Conservation (phyloP, 1,284 basidiomycete genomes). For the Malassezia psittaci region DNA sequence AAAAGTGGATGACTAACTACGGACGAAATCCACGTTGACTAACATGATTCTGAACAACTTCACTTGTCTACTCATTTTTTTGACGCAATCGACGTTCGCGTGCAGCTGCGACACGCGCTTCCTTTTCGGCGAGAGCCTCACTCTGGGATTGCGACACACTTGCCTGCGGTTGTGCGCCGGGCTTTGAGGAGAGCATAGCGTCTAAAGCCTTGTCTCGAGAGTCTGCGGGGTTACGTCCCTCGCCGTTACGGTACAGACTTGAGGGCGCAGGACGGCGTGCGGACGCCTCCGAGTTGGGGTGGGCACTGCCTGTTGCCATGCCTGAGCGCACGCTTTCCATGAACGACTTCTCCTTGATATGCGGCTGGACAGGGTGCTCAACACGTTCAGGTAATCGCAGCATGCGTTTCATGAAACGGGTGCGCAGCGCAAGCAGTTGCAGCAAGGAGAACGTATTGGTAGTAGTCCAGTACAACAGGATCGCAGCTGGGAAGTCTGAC, state of each 20-base stretch:
- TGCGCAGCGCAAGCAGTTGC: conserved; percentile 49
- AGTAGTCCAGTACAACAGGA: conserved; percentile 57
- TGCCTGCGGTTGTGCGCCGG: not conserved
- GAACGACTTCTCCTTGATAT: conserved; percentile 19
- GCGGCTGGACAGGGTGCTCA: conserved; percentile 24
- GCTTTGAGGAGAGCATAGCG: conserved; percentile 2
- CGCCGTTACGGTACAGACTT: not conserved
- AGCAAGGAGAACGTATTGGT: conserved; percentile 53
- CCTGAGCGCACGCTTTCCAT: conserved; percentile 21
- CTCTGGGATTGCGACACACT: not conserved
- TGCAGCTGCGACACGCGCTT: conserved; percentile 11
- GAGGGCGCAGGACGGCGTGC: conserved; percentile 2
- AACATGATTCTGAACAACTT: no score
- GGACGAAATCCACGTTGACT: no score
- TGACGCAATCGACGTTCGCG: conserved; percentile 17
- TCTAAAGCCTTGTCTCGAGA: conserved; percentile 9
- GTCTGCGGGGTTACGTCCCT: not conserved
- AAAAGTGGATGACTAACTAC: no score
- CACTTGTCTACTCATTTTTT: not conserved
- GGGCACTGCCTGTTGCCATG: conserved; percentile 2
- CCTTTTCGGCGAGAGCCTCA: conserved; percentile 7
- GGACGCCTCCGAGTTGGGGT: not conserved
- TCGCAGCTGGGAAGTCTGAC: conserved; percentile 44
- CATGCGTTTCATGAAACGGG: conserved; percentile 21
- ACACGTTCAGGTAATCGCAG: conserved; percentile 27